phyloP scores from a whole-genome alignment of 352 stramenopile genomes.

The Globisporangium barbulae region DNA sequence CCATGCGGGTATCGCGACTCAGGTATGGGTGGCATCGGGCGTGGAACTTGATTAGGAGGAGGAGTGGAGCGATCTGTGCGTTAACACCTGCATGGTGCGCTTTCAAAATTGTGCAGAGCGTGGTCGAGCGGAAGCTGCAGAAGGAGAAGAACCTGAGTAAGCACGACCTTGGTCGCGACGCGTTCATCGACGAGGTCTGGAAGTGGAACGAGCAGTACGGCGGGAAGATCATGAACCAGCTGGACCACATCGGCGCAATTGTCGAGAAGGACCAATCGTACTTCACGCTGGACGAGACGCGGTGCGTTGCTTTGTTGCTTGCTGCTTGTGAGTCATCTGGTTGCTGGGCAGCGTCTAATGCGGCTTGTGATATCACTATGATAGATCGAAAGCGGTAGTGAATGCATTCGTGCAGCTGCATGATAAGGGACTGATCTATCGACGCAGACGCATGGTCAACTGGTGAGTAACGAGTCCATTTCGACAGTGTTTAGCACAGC shows the following conservation, averaged over 20 bases:
- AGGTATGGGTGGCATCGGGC: conserved; percentile 28
- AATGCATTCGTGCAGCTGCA: conserved; percentile 88
- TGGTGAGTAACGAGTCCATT: conserved; percentile 79
- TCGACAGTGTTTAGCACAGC: not conserved
- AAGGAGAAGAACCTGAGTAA: conserved; percentile 89
- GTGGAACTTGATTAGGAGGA: no score
- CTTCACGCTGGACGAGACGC: conserved; percentile 98
- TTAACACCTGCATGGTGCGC: not conserved
- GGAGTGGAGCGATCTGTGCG: not conserved
- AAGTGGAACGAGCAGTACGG: conserved; percentile 99
- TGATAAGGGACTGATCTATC: conserved; percentile 97
- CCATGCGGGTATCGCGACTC: conserved; percentile 99
- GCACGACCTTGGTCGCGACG: conserved; percentile 96
- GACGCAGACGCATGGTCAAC: conserved; percentile 97
- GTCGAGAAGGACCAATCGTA: conserved; percentile 96
- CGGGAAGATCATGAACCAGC: conserved; percentile 94
- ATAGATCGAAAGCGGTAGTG: conserved; percentile 48
- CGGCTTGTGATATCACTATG: not conserved
- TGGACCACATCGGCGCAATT: conserved; percentile 91
- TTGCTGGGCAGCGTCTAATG: not conserved
- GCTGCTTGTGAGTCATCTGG: not conserved
- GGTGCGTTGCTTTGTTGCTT: conserved; percentile 78
- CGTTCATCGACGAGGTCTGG: conserved; percentile 97
- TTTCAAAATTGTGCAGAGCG: conserved; percentile 48
- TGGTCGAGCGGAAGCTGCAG: conserved; percentile 98